These are phyloP conservation scores for Biscutella laevigata DNA, from an alignment of 441 rosid genomes.

Conservation along the genomic window DNA sequence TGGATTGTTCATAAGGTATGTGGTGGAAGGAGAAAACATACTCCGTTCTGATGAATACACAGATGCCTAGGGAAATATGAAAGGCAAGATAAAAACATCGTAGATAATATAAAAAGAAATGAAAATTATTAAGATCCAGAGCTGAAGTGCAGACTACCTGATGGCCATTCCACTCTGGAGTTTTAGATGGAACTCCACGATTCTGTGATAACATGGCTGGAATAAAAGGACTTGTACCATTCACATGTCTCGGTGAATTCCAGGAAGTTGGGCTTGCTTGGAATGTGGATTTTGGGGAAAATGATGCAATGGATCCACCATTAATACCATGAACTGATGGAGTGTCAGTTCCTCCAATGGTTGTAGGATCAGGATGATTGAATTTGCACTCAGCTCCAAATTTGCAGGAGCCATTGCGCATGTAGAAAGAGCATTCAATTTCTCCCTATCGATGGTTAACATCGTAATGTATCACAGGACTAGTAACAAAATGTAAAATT, in stretches of 20 bases:
- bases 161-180: conserved; percentile 71
- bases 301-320: conserved; percentile 19
- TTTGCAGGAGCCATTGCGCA: conserved; percentile 95
- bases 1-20: conserved; percentile 36
- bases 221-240: conserved; percentile 44
- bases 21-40: conserved; percentile 39
- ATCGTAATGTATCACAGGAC: background rate
- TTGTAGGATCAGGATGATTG: conserved; percentile 85
- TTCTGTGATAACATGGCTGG: conserved; percentile 53
- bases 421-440: conserved; percentile 78
- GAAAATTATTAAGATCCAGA: background rate
- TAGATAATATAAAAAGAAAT: background rate
- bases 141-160: conserved; percentile 36
- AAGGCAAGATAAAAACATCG: background rate
- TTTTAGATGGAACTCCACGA: conserved; percentile 48
- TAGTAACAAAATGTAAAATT: background rate
- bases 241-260: conserved; percentile 56
- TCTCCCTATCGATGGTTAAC: conserved; percentile 44
- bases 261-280: conserved; percentile 46
- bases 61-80: conserved; percentile 39
- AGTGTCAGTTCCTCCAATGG: conserved; percentile 41
- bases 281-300: conserved; percentile 36
- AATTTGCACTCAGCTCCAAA: conserved; percentile 73
- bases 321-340: conserved; percentile 45
- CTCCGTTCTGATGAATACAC: conserved; percentile 46